Conservation (phyloP, 148 eudicot species). For the Rhododendron kiyosumense region DNA sequence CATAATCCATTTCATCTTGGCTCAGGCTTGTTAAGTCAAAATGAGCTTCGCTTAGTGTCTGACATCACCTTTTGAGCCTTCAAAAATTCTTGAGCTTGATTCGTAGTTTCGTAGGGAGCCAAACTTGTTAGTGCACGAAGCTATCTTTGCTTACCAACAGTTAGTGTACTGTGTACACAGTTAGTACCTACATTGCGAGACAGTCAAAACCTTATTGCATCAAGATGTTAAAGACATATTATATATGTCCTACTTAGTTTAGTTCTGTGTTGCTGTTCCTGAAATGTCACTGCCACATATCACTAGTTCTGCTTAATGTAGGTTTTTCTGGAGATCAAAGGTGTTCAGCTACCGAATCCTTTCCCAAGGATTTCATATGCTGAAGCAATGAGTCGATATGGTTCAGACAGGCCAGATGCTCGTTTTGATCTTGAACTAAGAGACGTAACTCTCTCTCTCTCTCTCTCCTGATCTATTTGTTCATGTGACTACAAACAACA, state of each 20-base stretch:
- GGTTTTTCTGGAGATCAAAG: constrained; percentile 93
- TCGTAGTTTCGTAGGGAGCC: background rate
- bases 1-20: background rate
- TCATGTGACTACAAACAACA: background rate
- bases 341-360: constrained; percentile 79
- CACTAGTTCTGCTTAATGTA: constrained; percentile 28
- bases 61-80: background rate
- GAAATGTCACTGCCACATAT: background rate
- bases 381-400: constrained; percentile 89
- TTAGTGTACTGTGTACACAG: background rate
- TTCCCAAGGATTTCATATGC: constrained; percentile 94
- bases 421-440: constrained; percentile 91
- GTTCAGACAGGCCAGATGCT: constrained; percentile 92
- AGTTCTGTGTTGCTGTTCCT: background rate
- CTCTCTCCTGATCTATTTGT: background rate
- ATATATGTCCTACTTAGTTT: background rate
- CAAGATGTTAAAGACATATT: background rate
- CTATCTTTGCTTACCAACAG: background rate
- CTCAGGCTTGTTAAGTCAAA: background rate
- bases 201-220: background rate
- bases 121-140: background rate
- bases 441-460: constrained; percentile 46
- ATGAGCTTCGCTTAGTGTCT: background rate
- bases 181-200: background rate
- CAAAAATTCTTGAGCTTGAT: background rate